Conservation (phyloP, 2,329 filamentous ascomycete species). For the Curvularia spicifera region DNA sequence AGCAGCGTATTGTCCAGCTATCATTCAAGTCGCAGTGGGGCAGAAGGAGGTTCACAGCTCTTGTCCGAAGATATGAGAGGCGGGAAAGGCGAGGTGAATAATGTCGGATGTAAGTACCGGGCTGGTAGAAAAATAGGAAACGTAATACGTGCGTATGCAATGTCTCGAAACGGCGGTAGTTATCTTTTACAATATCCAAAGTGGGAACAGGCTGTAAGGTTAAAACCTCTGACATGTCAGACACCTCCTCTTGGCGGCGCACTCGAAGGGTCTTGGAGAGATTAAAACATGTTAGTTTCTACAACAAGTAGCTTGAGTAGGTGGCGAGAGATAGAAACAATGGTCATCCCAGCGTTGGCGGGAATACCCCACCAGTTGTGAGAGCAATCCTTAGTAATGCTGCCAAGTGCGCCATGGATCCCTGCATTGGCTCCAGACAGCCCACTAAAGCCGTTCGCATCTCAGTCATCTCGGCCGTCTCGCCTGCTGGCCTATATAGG, state of each 20-base stretch:
- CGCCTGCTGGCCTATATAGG: conserved; percentile 30
- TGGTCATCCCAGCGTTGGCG: background rate
- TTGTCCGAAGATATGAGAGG: conserved; percentile 4
- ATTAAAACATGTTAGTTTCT: too few species aligned
- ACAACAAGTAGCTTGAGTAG: background rate
- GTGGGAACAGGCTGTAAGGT: background rate
- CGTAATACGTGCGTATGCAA: background rate
- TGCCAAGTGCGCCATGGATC: conserved; percentile 16
- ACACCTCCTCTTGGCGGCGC: background rate
- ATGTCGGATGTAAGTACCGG: background rate
- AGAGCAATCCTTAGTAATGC: conserved; percentile 13
- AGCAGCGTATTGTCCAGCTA: conserved; percentile 1
- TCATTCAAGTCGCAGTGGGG: conserved; percentile 6
- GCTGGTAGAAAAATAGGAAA: background rate
- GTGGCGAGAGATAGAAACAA: background rate
- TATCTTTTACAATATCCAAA: background rate
- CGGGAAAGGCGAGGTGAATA: conserved; percentile 7
- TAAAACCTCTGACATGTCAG: background rate
- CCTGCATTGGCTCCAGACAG: conserved; percentile 15
- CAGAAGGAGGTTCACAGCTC: conserved; percentile 3
- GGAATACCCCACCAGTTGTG: conserved; percentile 9
- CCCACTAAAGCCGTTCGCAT: conserved; percentile 16
- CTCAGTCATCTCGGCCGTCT: conserved; percentile 24
- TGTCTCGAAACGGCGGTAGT: background rate
- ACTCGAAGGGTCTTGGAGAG: background rate